Conservation (phyloP, 2,329 filamentous ascomycete species). For the Delphinella strobiligena region DNA sequence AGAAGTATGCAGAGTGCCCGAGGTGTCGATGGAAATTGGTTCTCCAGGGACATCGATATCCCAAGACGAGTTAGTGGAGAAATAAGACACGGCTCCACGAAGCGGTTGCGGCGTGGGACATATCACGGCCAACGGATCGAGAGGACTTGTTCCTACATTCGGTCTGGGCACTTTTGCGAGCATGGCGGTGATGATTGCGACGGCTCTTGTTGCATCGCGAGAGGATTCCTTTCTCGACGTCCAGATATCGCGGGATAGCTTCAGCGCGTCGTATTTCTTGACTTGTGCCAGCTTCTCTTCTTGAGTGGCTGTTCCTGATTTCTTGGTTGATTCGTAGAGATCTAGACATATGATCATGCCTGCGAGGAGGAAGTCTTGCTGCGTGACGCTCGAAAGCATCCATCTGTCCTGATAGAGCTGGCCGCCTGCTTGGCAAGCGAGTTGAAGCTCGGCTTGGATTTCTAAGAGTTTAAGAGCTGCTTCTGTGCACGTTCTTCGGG, state of each 20-base stretch:
- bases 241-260: conserved; percentile 1
- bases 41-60: too few relatives aligned
- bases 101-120: too few relatives aligned
- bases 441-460: conserved; percentile 32
- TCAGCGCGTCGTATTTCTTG: conserved; percentile 2
- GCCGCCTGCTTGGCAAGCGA: conserved; percentile 29
- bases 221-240: not conserved
- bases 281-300: not conserved
- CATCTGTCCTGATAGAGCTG: conserved; percentile 25
- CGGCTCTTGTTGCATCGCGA: conserved; percentile 3
- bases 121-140: too few relatives aligned
- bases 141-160: not conserved
- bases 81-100: too few relatives aligned
- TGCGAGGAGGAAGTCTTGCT: conserved; percentile 30
- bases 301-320: not conserved
- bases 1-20: too few relatives aligned
- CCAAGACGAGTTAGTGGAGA: too few relatives aligned
- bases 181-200: conserved; percentile 3
- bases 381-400: conserved; percentile 25
- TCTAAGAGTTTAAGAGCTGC: conserved; percentile 33
- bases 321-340: conserved; percentile 11
- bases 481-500: conserved; percentile 30
- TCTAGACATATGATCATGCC: conserved; percentile 31
- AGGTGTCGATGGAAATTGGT: too few relatives aligned
- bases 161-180: not conserved